Conservation (phyloP, 805 yeast species). For the Candida pseudofarinosa region DNA sequence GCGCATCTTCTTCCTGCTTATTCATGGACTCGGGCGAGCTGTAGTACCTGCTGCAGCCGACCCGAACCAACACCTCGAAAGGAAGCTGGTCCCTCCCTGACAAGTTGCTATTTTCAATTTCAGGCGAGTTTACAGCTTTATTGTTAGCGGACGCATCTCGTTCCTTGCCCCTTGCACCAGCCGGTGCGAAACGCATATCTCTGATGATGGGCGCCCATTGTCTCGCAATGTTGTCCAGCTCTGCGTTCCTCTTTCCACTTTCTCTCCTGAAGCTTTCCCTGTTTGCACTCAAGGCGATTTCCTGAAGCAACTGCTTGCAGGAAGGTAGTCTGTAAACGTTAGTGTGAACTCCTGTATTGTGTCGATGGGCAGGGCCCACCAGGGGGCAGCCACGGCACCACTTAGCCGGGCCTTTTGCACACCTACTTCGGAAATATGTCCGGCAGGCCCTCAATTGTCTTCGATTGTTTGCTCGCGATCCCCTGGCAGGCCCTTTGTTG, state of each 20-base stretch:
- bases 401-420: too few species aligned
- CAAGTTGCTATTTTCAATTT: not conserved
- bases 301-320: not conserved
- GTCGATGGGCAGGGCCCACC: too few species aligned
- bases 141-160: not conserved
- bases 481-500: not conserved
- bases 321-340: not conserved
- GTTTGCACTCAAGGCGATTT: not conserved
- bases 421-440: too few species aligned
- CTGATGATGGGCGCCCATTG: not conserved
- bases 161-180: not conserved
- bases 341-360: not conserved
- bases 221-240: not conserved
- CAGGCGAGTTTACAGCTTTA: not conserved
- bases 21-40: not conserved
- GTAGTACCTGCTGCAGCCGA: constrained; percentile 1
- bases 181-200: not conserved
- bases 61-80: constrained; percentile 1
- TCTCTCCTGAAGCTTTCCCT: not conserved
- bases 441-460: too few species aligned
- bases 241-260: not conserved
- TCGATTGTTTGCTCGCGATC: not conserved
- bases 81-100: not conserved
- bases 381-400: too few species aligned
- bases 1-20: constrained; percentile 1